Evolutionary conservation across 2,329 filamentous ascomycete genomes (phyloP).

Genomic region (Penicillium paneum): DNA sequence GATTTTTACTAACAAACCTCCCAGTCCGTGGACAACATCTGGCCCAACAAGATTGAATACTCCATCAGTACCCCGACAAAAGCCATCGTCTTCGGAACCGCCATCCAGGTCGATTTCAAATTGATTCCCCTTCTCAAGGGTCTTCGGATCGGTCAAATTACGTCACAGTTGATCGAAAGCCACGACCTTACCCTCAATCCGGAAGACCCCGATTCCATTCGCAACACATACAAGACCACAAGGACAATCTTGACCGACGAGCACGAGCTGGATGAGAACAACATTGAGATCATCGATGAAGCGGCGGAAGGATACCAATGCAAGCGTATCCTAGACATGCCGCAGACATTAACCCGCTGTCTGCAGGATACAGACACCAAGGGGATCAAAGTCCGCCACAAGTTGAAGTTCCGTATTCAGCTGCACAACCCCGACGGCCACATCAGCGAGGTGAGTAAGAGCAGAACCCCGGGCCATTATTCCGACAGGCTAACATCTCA

Average conservation of each 20-base stretch:
- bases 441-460: slow-evolving; percentile 69
- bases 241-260: slow-evolving; percentile 66
- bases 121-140: slow-evolving; percentile 88
- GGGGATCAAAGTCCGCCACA: slow-evolving; percentile 89
- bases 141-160: slow-evolving; percentile 77
- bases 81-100: slow-evolving; percentile 89
- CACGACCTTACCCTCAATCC: slow-evolving; percentile 62
- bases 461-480: no score
- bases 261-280: slow-evolving; percentile 66
- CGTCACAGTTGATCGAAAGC: slow-evolving; percentile 74
- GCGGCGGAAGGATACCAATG: slow-evolving; percentile 60
- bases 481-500: slow-evolving; percentile 12
- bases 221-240: slow-evolving; percentile 58
- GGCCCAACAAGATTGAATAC: slow-evolving; percentile 97
- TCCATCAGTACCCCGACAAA: slow-evolving; percentile 91
- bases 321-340: slow-evolving; percentile 62
- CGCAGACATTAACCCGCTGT: slow-evolving; percentile 76
- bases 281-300: slow-evolving; percentile 55
- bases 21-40: slow-evolving; percentile 84
- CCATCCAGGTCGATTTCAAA: slow-evolving; percentile 77
- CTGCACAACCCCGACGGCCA: slow-evolving; percentile 94
- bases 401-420: slow-evolving; percentile 85
- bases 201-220: slow-evolving; percentile 43
- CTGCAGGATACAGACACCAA: slow-evolving; percentile 85
- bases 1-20: slow-evolving; percentile 16